Evolutionary conservation across 2,329 filamentous ascomycete species (phyloP), one percentile per base, ranked within the genome.

Genomic region (Alternaria longipes): DNA sequence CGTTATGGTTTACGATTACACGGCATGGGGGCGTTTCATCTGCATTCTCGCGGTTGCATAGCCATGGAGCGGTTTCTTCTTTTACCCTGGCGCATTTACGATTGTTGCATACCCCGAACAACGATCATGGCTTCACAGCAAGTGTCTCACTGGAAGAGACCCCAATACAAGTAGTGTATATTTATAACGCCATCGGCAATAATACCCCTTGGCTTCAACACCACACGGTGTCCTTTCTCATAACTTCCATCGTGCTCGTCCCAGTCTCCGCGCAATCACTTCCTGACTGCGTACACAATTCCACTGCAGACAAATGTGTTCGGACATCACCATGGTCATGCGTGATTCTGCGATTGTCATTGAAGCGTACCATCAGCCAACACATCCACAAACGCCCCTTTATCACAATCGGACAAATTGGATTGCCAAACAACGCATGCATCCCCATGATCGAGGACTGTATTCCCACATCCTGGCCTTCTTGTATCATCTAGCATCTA

Each of bases 11-110:
- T 54, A 67, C 56, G 66, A 72, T 68, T 69, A 69, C 44, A 71
- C 62, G 71, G 74, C 56, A 66, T 62, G 58, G 55, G 66, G 65
- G 68, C 69, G 67, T 67, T 73, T 69, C 34, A 63, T 62, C 64
- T 66, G 63, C 63, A 65, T 71, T 72, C 54, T 54, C 59, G 62
- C 62, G 55, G 64, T 58, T 75, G 75, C 74, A 77, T 77, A 72
- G 69, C 67, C 66, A 64, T 56, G 74, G 74, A 69, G 71, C 70
- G 64, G 65, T 63, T 61, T 67, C 62, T 60, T 62, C 68, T 54
- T 56, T 65, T 64, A 54, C 38, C 55, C 63, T 56, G 67, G 71
- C 66, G 68, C 59, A 65, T 67, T 54, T 58, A 61, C 51, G 62
- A 66, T 69, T 63, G 56, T 57, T 64, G 58, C 61, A 66, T 62